Evolutionary conservation across 2,329 filamentous ascomycete species (phyloP), one percentile per base, ranked within the genome.

Genomic region (Claviceps purpurea): DNA sequence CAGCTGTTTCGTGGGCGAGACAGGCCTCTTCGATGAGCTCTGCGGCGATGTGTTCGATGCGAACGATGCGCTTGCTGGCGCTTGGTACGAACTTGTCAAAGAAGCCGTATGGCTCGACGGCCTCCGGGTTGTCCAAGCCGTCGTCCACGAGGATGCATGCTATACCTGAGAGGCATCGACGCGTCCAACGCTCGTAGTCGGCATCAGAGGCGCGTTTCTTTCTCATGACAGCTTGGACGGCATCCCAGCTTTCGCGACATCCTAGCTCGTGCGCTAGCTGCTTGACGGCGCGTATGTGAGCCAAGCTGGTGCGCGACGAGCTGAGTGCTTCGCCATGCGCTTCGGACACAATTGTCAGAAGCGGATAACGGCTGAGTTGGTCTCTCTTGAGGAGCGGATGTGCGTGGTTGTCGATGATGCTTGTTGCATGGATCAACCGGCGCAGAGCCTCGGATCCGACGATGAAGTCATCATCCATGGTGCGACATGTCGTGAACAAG

Each of bases 61-160:
- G 78, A 18, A 91, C 81, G 51, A 94, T 89, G 26, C 85, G 78
- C 65, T 81, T 86, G 59, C 80, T 85, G 7, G 75, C 70, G 50
- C 78, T 79, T 20, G 73, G 70, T 0, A 82, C 83, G 57, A 85
- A 85, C 22, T 73, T 68, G 62, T 85, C 75, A 62, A 89, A 83
- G 77, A 81, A 85, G 5, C 69, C 61, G 58, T 80, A 86, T 0
- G 72, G 64, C 57, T 85, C 76, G 1, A 79, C 75, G 20, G 77
- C 70, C 7, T 76, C 73, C 2, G 70, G 69, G 14, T 72, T 69
- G 50, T 77, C 75, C 7, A 91, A 68, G 0, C 87, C 84, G 65
- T 93, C 87, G 58, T 93, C 88, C n/a, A 94, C 75, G 1, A 94
- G 72, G 11, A 91, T 72, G 1, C 78, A 79, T 63, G 90, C 81